Base-by-base conservation (phyloP, 768 basidiomycete species). In the Pulveroboletus sp. region DNA sequence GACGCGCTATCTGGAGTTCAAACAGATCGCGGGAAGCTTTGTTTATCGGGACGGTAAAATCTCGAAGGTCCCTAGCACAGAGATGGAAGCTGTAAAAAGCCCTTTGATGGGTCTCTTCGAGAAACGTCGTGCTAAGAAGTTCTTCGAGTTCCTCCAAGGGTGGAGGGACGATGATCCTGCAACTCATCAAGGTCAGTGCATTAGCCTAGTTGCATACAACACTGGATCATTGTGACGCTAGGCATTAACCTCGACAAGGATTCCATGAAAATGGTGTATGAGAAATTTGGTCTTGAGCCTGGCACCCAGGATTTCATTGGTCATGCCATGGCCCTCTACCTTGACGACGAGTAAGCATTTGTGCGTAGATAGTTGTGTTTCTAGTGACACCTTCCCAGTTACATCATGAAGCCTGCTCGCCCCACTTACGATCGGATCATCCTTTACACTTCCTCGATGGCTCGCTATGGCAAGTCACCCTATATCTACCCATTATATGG, bases 401-500 rank as follows among this genome's bases (percentile, higher is more conserved):
- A 99, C 72, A 88, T 93, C 70, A 87, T 79, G 60, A 89, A 95
- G 69, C 80, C 91, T 45, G 96, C 95, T 10, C 86, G 94, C 40
- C 81, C 84, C 36, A 75, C 95, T 6, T 94, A 95, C 67, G 85
- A 96, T 61, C 91, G 96, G 54, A 97, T 98, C 68, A 79, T 98
- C 57, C 82, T 98, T 49, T 99, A 99, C 76, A 97, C 94, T 27
- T 86, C 89, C 10, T 98, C 96, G 17, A 97, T 99, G 93, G 93
- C 95, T 15, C 88, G 95, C 44, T 99, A 95, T 71, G 96, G 95
- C 60, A 98, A 99, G 72, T 98, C 96, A 11, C 96, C 96, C 1
- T 99, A 99, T 77, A 96, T 99, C 65, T 99, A 99, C 75, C 96
- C 96, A 14, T 79, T 97, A 35, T 99, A 98, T 70, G 96, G 96